Conservation (phyloP, 2,329 filamentous ascomycete species). For the Cryphonectria parasitica region DNA sequence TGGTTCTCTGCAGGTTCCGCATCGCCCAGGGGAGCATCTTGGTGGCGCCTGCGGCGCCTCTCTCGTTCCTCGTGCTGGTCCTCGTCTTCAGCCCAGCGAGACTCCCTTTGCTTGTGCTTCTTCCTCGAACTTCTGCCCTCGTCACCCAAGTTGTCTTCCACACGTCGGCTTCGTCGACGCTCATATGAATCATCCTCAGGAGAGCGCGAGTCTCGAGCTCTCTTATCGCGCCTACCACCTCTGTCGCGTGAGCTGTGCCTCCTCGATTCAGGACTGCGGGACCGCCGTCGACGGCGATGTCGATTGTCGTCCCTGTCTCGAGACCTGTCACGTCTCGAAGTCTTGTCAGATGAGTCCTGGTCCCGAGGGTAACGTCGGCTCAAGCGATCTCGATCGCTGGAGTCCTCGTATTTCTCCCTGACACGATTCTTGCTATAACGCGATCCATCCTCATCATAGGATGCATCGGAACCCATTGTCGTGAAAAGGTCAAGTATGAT, state of each 20-base stretch:
- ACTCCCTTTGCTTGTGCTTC: constrained; percentile 13
- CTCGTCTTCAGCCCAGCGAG: constrained; percentile 4
- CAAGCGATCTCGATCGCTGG: constrained; percentile 4
- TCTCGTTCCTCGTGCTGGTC: constrained; percentile 4
- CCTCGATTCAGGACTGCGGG: constrained; percentile 19
- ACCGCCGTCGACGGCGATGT: constrained; percentile 20
- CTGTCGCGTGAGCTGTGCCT: constrained; percentile 17
- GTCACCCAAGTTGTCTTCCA: constrained; percentile 11
- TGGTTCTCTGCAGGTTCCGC: constrained; percentile 12
- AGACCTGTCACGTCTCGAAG: constrained; percentile 15
- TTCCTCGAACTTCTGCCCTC: background rate
- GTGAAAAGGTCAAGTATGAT: background rate
- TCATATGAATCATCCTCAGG: constrained; percentile 19
- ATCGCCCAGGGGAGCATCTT: constrained; percentile 1
- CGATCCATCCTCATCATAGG: constrained; percentile 11
- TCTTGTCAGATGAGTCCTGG: constrained; percentile 17
- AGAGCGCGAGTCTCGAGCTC: constrained; percentile 16
- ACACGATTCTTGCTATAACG: constrained; percentile 1
- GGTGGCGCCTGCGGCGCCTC: constrained; percentile 2
- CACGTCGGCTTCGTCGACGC: constrained; percentile 6
- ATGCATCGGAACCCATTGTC: constrained; percentile 18
- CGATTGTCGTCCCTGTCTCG: constrained; percentile 16
- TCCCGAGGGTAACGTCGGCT: constrained; percentile 19
- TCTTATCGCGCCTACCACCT: constrained; percentile 8
- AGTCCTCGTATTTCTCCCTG: constrained; percentile 15